Evolutionary conservation across 1,139 yeast species (phyloP), one percentile per base, ranked within the genome.

Genomic region (Debaryomycetaceae sp.): DNA sequence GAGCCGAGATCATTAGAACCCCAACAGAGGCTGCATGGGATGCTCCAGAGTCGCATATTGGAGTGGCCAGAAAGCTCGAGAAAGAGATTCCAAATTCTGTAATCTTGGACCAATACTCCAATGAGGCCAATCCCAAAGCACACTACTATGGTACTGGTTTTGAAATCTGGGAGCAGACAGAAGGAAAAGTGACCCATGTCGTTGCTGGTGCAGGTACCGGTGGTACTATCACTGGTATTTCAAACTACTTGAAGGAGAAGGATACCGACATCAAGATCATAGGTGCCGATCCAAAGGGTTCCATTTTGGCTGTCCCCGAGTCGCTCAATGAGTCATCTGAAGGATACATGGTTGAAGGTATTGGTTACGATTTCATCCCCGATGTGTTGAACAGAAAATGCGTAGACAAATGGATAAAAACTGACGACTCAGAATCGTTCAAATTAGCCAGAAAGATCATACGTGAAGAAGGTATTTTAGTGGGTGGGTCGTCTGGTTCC

Each of bases 11-110:
- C 62, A 86, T 88, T 53, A 81, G 96, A 73, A 88, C 96, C 17
- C 96, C 96, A 43, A 88, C 95, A 39, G 95, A 86, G 59, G 96
- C 96, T 38, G 96, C 96, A 1, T 88, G 91, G 89, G 96, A 88
- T 60, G 80, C 95, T 41, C 96, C 96, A 41, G 96, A 88, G 66
- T 84, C 93, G 36, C 96, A 88, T 60, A 87, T 88, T 63, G 96
- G 96, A 52, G 96, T 88, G 38, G 96, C 96, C 45, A 80, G 74
- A 62, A 83, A 83, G 55, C 75, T 88, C 59, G 90, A 87, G 63
- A 81, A 81, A 66, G 96, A 88, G 65, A 87, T 88, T 55, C 93
- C 95, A 47, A 86, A 87, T 60, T 86, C 95, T 17, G 87, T 87
- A 43, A 87, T 88, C 54, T 77, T 88, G 58, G 96, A 88, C 62